phyloP scores from a whole-genome alignment of 2,329 filamentous ascomycete genomes.

The Moelleriella libera region DNA sequence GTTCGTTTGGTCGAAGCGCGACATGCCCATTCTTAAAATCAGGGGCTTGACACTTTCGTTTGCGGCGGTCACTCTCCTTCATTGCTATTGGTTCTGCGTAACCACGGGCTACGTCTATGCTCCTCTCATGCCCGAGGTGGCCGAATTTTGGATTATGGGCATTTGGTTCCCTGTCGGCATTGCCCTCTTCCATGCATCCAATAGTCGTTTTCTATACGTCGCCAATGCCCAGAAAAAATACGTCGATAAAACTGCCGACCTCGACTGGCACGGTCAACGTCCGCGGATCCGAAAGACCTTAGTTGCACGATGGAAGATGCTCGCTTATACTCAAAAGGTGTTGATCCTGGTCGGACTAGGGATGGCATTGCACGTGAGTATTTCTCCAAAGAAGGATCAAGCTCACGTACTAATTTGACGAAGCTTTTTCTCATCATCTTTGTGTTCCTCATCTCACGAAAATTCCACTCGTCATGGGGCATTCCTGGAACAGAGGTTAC shows the following conservation, averaged over 20 bases:
- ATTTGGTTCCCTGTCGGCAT: slow-evolving; percentile 51
- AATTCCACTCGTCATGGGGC: slow-evolving; percentile 48
- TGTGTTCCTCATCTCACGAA: slow-evolving; percentile 49
- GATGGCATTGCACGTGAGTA: slow-evolving; percentile 40
- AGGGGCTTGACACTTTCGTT: slow-evolving; percentile 26
- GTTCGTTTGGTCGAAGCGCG: slow-evolving; percentile 24
- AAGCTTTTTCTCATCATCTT: slow-evolving; percentile 44
- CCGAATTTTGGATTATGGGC: slow-evolving; percentile 55
- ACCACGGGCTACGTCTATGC: slow-evolving; percentile 24
- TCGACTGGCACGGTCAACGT: slow-evolving; percentile 4
- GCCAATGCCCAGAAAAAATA: slow-evolving; percentile 38
- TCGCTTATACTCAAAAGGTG: slow-evolving; percentile 33
- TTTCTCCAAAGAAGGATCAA: background rate
- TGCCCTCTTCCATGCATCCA: slow-evolving; percentile 50
- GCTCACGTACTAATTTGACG: background rate
- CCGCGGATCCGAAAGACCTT: slow-evolving; percentile 12
- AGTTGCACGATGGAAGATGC: slow-evolving; percentile 19
- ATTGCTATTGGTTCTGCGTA: slow-evolving; percentile 27
- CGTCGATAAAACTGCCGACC: slow-evolving; percentile 8
- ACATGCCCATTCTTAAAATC: slow-evolving; percentile 25
- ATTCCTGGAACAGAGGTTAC: slow-evolving; percentile 46
- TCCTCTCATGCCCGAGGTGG: slow-evolving; percentile 30
- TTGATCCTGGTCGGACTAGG: slow-evolving; percentile 35
- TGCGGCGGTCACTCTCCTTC: slow-evolving; percentile 22
- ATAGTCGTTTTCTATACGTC: slow-evolving; percentile 44